phyloP scores from a whole-genome alignment of 1,139 yeast species.

The Petasospora rhodanensis region DNA sequence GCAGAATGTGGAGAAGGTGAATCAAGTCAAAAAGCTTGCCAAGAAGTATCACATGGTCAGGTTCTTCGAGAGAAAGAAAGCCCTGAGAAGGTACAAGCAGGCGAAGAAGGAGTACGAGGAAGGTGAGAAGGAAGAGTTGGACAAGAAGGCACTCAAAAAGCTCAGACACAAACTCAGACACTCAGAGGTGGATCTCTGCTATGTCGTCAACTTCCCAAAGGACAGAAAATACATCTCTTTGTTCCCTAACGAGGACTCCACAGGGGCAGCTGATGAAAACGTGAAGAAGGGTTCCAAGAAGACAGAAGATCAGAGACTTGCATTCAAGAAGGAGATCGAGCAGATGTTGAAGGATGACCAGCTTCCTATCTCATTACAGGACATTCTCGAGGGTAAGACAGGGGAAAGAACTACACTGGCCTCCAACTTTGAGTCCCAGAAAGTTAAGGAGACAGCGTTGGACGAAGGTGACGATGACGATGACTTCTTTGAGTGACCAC shows the following conservation, averaged over 20 bases:
- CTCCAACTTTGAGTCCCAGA: constrained; percentile 8
- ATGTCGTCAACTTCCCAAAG: constrained; percentile 74
- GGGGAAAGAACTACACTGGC: constrained; percentile 15
- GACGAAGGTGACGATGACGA: constrained; percentile 31
- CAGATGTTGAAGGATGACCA: constrained; percentile 44
- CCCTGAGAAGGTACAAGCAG: constrained; percentile 66
- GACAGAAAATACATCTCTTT: constrained; percentile 77
- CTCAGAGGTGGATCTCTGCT: constrained; percentile 69
- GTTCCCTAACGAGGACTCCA: constrained; percentile 45
- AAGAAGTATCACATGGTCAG: constrained; percentile 90
- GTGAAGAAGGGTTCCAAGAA: constrained; percentile 23
- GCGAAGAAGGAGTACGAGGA: constrained; percentile 41
- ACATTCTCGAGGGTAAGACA: constrained; percentile 47
- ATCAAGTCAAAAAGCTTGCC: constrained; percentile 55
- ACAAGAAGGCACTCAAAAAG: constrained; percentile 42
- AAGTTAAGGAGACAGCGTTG: constrained; percentile 15
- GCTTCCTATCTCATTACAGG: constrained; percentile 56
- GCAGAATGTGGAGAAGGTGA: constrained; percentile 44
- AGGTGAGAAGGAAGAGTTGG: constrained; percentile 31
- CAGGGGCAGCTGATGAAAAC: constrained; percentile 17
- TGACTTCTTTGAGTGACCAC: constrained; percentile 50
- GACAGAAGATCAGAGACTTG: constrained; percentile 47
- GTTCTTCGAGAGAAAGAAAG: constrained; percentile 89
- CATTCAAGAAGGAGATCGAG: constrained; percentile 48
- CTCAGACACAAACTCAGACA: constrained; percentile 50